A percentile compares a stretch with the other conserved stretches of the same genome.
Conservation (phyloP, 768 basidiomycete genomes). For the Daedaleopsis sinensis region DNA sequence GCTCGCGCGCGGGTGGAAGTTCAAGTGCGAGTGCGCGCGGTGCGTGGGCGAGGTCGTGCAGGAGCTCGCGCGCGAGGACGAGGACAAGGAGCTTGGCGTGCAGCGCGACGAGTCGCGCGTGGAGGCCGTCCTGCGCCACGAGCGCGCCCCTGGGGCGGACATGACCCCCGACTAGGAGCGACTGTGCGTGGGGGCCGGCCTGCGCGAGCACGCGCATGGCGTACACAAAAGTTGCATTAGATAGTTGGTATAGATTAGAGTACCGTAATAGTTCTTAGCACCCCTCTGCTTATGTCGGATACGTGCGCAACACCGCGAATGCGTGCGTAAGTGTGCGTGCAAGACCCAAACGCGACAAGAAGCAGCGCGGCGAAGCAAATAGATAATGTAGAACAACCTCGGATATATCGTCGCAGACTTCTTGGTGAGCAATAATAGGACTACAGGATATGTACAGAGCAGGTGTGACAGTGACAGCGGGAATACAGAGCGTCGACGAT, state of each 20-base stretch:
- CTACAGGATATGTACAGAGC: slow-evolving; percentile 23
- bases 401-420: background rate
- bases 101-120: slow-evolving; percentile 55
- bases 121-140: slow-evolving; percentile 38
- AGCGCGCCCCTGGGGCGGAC: slow-evolving; percentile 15
- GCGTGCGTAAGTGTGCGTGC: background rate
- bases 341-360: too few species aligned
- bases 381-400: background rate
- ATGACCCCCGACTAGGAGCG: slow-evolving; percentile 13
- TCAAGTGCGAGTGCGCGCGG: slow-evolving; percentile 71
- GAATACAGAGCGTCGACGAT: slow-evolving; percentile 20
- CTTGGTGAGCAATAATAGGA: slow-evolving; percentile 1
- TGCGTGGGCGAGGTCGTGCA: slow-evolving; percentile 54
- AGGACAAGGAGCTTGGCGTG: slow-evolving; percentile 34
- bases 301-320: background rate
- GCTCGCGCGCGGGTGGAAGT: slow-evolving; percentile 81
- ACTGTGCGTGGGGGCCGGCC: too few species aligned
- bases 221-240: slow-evolving; percentile 7
- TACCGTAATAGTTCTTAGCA: background rate
- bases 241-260: background rate
- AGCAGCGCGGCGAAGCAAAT: too few species aligned
- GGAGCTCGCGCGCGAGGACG: slow-evolving; percentile 21
- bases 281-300: background rate
- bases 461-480: slow-evolving; percentile 19
- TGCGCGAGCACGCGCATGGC: background rate